Evolutionary conservation across 345 rosid species (phyloP), one percentile per base, ranked within the genome.

Genomic region (Psidium friedrichsthalianum): DNA sequence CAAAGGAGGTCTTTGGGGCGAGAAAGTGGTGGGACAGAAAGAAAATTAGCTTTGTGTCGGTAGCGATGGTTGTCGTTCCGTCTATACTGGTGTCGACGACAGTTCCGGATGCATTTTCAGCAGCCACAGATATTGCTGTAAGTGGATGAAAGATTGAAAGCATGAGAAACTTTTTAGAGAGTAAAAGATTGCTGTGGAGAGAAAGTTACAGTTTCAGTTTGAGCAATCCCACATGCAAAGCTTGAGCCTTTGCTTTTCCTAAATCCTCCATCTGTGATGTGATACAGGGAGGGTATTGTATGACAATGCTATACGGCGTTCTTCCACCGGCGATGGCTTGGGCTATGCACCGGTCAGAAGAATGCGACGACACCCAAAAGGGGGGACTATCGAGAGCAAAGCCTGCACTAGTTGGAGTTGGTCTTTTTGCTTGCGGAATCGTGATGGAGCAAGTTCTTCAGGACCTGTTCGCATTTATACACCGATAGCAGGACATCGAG

Each of bases 251-350:
- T 8, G 85, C 51, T 69, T 69, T 82, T 61, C 16, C 56, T 59
- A 44, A 51, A 25, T 47, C 14, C 32, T n/a, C 14, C 82, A 44
- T n/a, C 21, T 51, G 25, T 11, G n/a, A 69, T 85, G 14, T 64
- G 84, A 47, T 61, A 84, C 87, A 92, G 96, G 96, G 95, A 40
- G 95, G 96, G 24, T 93, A 94, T 85, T 90, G 96, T 54, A 93
- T 94, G 96, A 92, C 93, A 4, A 83, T 92, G 91, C 89, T 93
- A 69, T 92, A 91, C 85, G 96, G 94, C 84, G 88, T 94, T 86
- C 94, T 94, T 21, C 95, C 94, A n/a, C 94, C 95, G 11, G 93
- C 92, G 20, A 94, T 94, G 96, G 94, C 94, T 40, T 94, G 92
- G 95, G 91, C 93, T 12, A 85, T 89, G 91, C 83, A 85, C 25